These are phyloP conservation scores for Carex cristatella DNA, from an alignment of 176 grass and related monocot species.

Conservation along the genomic window DNA sequence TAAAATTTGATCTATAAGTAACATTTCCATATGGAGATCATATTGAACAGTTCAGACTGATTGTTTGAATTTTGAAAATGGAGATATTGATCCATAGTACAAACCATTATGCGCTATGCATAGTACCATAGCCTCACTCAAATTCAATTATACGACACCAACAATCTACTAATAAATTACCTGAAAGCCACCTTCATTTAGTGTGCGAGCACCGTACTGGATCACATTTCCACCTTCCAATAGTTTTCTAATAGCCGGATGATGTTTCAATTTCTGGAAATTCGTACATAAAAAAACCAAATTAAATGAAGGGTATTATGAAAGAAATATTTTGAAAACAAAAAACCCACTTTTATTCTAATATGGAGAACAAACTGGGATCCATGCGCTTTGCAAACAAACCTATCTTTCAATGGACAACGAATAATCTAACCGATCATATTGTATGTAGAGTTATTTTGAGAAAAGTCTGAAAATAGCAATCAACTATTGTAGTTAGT, in stretches of 20 bases:
- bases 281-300: background rate
- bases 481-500: no score
- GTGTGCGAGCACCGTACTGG: slow-evolving; percentile 88
- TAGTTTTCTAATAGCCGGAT: slow-evolving; percentile 61
- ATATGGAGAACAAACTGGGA: background rate
- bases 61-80: no score
- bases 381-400: background rate
- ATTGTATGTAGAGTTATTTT: background rate
- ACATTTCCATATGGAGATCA: no score
- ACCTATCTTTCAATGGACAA: background rate
- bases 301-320: background rate
- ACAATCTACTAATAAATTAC: slow-evolving; percentile 26
- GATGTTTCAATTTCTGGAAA: slow-evolving; percentile 90
- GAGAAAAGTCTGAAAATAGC: no score
- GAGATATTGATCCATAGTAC: no score
- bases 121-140: no score
- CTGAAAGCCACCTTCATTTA: slow-evolving; percentile 99
- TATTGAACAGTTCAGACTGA: no score
- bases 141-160: slow-evolving; percentile 9
- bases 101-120: no score
- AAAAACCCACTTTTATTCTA: background rate
- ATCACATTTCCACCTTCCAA: slow-evolving; percentile 75
- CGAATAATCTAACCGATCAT: background rate
- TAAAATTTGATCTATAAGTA: no score
- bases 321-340: background rate